These are phyloP conservation scores for Epithele typhae DNA, from an alignment of 768 basidiomycete species.

Conservation along the genomic window DNA sequence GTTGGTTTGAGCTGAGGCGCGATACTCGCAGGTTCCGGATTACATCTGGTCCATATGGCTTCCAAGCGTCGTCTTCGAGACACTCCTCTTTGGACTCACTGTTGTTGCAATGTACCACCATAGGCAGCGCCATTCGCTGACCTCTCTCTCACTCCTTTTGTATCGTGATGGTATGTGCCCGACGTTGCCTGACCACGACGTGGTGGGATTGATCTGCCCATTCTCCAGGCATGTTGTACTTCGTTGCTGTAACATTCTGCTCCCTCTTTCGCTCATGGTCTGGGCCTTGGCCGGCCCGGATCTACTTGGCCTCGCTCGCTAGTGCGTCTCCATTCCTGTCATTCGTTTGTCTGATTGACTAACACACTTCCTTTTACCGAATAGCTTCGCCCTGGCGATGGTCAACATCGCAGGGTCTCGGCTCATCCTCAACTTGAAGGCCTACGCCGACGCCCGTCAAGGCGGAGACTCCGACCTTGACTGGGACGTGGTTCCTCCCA, in stretches of 20 bases:
- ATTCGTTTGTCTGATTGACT: not conserved
- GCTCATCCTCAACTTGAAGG: conserved; percentile 25
- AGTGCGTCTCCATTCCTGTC: conserved; percentile 15
- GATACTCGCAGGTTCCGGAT: conserved; percentile 20
- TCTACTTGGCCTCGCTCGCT: conserved; percentile 24
- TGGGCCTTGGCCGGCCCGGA: conserved; percentile 25
- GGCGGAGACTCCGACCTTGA: conserved; percentile 5
- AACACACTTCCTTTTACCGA: not conserved
- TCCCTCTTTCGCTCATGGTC: conserved; percentile 25
- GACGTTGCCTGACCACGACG: not conserved
- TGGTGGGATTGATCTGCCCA: not conserved
- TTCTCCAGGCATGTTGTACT: conserved; percentile 22
- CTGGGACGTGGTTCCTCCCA: conserved; percentile 5
- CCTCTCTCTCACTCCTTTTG: conserved; percentile 20
- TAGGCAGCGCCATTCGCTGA: conserved; percentile 19
- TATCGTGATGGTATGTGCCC: conserved; percentile 22
- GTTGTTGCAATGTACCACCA: conserved; percentile 20
- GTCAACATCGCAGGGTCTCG: conserved; percentile 25
- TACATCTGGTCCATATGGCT: conserved; percentile 26
- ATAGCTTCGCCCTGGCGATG: conserved; percentile 25
- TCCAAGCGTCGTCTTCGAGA: conserved; percentile 26
- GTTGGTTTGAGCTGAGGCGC: too few relatives aligned
- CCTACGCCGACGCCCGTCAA: conserved; percentile 15
- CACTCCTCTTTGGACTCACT: conserved; percentile 24
- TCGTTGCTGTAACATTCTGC: conserved; percentile 23